phyloP scores from a whole-genome alignment of 768 basidiomycete genomes.

The Crucibulum laeve region DNA sequence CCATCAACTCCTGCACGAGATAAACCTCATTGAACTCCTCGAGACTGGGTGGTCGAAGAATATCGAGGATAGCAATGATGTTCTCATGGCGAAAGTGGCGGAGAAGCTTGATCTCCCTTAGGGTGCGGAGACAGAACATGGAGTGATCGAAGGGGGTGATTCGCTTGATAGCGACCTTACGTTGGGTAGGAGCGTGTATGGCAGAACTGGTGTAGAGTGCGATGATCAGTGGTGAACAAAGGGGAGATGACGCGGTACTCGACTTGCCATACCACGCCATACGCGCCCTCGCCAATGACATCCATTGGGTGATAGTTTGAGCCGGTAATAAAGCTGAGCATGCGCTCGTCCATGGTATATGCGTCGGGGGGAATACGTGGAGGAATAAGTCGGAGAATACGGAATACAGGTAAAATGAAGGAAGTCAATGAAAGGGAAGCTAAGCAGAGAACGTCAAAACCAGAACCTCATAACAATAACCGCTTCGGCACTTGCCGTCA shows the following conservation, averaged over 20 bases:
- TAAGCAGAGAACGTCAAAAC: too few species aligned
- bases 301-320: constrained; percentile 69
- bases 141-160: constrained; percentile 94
- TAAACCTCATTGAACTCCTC: constrained; percentile 83
- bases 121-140: constrained; percentile 84
- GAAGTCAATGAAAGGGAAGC: not conserved
- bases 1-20: constrained; percentile 69
- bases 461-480: not conserved
- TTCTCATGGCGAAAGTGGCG: constrained; percentile 83
- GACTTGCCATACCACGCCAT: constrained; percentile 77
- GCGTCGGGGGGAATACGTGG: not conserved
- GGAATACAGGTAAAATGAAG: not conserved
- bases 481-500: not conserved
- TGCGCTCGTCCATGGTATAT: constrained; percentile 17
- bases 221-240: constrained; percentile 11
- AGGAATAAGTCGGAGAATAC: not conserved
- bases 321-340: constrained; percentile 43
- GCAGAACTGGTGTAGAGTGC: constrained; percentile 49
- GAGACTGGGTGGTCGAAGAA: constrained; percentile 74
- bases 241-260: constrained; percentile 3
- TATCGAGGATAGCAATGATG: constrained; percentile 95
- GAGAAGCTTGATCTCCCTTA: constrained; percentile 90
- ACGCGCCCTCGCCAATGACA: constrained; percentile 92
- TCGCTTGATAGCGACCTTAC: constrained; percentile 93
- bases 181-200: constrained; percentile 68